phyloP scores from a whole-genome alignment of 805 yeast genomes.

The Torulaspora indica region DNA sequence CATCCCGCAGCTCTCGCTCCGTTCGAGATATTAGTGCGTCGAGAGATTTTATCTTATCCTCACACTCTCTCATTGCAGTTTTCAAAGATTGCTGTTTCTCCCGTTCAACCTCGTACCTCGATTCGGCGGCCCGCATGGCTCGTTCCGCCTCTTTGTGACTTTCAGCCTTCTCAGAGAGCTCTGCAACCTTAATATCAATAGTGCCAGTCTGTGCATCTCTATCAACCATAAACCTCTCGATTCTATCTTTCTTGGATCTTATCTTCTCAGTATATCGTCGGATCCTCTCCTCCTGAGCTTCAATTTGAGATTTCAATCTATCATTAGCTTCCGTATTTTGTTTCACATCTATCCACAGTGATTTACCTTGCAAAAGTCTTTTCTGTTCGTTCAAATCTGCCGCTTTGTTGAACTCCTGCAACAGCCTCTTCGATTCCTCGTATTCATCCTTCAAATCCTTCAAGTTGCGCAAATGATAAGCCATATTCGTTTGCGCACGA shows the following conservation, averaged over 20 bases:
- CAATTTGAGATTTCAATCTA: conserved; percentile 17
- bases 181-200: conserved; percentile 13
- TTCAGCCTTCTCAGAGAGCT: conserved; percentile 20
- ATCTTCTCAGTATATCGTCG: conserved; percentile 18
- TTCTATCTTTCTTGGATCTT: conserved; percentile 24
- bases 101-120: conserved; percentile 22
- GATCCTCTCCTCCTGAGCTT: conserved; percentile 19
- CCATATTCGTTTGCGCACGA: conserved; percentile 40
- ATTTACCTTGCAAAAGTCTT: conserved; percentile 44
- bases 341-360: conserved; percentile 44
- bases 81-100: conserved; percentile 23
- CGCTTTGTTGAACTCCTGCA: conserved; percentile 40
- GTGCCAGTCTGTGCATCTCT: conserved; percentile 17
- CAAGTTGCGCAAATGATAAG: conserved; percentile 39
- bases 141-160: conserved; percentile 20
- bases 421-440: conserved; percentile 41
- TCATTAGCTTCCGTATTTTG: conserved; percentile 20
- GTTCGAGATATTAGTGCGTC: conserved; percentile 25
- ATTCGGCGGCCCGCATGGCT: conserved; percentile 14
- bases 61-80: conserved; percentile 19
- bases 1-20: conserved; percentile 27
- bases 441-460: conserved; percentile 39
- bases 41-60: conserved; percentile 20
- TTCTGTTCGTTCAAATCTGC: conserved; percentile 40
- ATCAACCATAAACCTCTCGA: conserved; percentile 28